Evolutionary conservation across 345 rosid genomes (phyloP).

Genomic region (Populus pruinosa): DNA sequence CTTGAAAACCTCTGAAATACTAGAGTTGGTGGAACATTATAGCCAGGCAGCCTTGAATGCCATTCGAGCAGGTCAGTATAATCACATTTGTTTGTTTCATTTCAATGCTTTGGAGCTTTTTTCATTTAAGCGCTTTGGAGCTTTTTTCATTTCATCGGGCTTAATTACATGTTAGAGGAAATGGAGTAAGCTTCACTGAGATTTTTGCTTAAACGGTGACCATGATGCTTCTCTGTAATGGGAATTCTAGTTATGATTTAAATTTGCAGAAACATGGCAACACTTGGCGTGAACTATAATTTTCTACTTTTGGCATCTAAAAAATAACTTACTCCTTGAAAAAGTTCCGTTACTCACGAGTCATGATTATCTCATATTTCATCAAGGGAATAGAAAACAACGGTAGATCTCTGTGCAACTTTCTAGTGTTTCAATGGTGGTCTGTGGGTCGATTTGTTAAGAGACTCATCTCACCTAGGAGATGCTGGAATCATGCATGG

Average conservation of each 20-base stretch:
- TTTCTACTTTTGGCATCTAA: not conserved
- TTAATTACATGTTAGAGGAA: not conserved
- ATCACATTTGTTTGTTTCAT: no score
- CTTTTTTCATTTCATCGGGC: not conserved
- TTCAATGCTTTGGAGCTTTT: not conserved
- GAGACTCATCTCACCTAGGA: not conserved
- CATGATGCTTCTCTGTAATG: not conserved
- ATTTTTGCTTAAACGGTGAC: not conserved
- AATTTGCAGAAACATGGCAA: not conserved
- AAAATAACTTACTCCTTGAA: not conserved
- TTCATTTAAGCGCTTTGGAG: not conserved
- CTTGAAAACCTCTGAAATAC: constrained; percentile 48
- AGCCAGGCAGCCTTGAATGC: constrained; percentile 62
- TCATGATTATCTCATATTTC: not conserved
- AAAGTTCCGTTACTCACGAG: not conserved
- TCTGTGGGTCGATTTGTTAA: not conserved
- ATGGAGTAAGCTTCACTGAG: not conserved
- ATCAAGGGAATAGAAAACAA: not conserved
- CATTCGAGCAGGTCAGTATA: constrained; percentile 60
- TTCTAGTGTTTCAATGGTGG: not conserved
- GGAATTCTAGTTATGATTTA: not conserved
- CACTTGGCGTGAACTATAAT: not conserved
- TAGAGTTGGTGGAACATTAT: constrained; percentile 49
- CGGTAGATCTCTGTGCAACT: not conserved
- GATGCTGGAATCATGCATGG: not conserved